Evolutionary conservation across 371 early-diverging fungal genomes (phyloP).

Genomic region (Actinomucor elegans): DNA sequence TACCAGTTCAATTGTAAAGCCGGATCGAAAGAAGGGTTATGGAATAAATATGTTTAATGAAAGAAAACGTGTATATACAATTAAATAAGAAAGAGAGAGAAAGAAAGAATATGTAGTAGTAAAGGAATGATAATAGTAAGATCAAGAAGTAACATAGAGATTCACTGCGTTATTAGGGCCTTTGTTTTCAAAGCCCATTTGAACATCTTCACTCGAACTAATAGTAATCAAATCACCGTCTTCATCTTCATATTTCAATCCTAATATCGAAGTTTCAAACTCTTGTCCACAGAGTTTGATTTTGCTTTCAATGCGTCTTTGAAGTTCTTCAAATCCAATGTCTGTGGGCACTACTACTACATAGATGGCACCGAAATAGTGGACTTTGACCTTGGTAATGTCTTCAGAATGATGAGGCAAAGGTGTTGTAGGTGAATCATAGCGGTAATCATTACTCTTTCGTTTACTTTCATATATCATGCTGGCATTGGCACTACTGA

Average conservation of each 20-base stretch:
- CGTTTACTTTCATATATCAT: neutral
- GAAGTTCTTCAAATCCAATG: conserved; percentile 72
- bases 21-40: neutral
- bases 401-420: conserved; percentile 1
- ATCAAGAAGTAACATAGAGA: conserved; percentile 31
- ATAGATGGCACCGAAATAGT: conserved; percentile 83
- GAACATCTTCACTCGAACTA: conserved; percentile 85
- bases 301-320: conserved; percentile 82
- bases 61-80: neutral
- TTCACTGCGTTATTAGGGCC: conserved; percentile 39
- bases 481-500: neutral
- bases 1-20: too few relatives aligned
- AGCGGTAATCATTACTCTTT: conserved; percentile 10
- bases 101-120: neutral
- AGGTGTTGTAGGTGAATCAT: neutral
- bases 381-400: conserved; percentile 77
- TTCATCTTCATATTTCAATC: conserved; percentile 89
- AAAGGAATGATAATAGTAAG: neutral
- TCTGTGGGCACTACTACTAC: conserved; percentile 80
- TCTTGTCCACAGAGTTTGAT: conserved; percentile 57
- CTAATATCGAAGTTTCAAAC: conserved; percentile 39
- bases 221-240: conserved; percentile 89
- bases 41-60: too few relatives aligned
- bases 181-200: conserved; percentile 83
- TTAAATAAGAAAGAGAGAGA: neutral